Conservation (phyloP, 1,284 basidiomycete genomes). For the Phellopilus nigrolimitatus region DNA sequence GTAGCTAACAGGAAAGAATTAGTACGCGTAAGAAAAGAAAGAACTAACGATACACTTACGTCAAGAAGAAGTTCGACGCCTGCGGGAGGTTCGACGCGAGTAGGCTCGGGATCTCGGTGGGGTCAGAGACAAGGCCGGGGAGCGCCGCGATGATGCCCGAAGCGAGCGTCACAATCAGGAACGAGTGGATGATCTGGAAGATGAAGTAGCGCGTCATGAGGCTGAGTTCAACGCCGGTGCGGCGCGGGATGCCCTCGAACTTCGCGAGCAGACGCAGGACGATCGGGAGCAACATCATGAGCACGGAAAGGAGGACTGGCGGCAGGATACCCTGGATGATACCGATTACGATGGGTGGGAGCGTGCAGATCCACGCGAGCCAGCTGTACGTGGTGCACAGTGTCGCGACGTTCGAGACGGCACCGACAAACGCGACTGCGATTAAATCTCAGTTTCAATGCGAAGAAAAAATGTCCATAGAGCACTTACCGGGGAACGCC, state of each 20-base stretch:
- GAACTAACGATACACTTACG: too few species aligned
- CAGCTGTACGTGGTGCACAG: constrained; percentile 64
- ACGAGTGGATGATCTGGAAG: constrained; percentile 90
- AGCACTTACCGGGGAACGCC: constrained; percentile 49
- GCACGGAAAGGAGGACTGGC: constrained; percentile 77
- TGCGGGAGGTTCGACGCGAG: constrained; percentile 76
- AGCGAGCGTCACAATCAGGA: constrained; percentile 80
- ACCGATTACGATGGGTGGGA: constrained; percentile 63
- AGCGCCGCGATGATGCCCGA: constrained; percentile 78
- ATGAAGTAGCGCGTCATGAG: constrained; percentile 90
- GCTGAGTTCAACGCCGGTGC: constrained; percentile 81
- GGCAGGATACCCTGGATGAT: constrained; percentile 92
- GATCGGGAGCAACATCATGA: constrained; percentile 92
- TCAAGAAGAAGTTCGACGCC: constrained; percentile 92
- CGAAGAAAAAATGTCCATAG: not conserved
- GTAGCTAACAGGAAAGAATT: constrained; percentile 42
- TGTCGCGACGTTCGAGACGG: constrained; percentile 76
- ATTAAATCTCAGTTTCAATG: too few species aligned
- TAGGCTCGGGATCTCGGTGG: constrained; percentile 55
- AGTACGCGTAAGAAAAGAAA: too few species aligned
- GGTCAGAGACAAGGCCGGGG: constrained; percentile 53
- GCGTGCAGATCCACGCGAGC: constrained; percentile 79
- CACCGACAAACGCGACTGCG: constrained; percentile 80
- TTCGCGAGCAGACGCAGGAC: constrained; percentile 72
- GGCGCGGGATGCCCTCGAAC: constrained; percentile 79